Evolutionary conservation across 768 basidiomycete species (phyloP), one percentile per base, ranked within the genome.

Genomic region (Fomitopsis serialis): DNA sequence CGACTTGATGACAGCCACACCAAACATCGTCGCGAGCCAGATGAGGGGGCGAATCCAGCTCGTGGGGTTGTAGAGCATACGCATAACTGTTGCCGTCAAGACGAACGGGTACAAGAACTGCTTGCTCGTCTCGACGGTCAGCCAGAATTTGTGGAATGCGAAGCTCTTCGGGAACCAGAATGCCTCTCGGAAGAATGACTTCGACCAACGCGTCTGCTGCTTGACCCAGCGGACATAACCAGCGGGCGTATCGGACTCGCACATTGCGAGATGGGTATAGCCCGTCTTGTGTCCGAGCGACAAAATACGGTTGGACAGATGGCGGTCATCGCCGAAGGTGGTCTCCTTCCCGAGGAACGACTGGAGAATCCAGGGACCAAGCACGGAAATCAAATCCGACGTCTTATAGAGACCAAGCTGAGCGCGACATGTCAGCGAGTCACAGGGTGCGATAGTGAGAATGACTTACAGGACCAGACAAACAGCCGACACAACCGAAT

Each of bases 181-280:
- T 24, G 57, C 57, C 48, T 63, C 61, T 19, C 61, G 59, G 55
- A 61, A 63, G 54, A 58, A 61, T 0, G 45, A 48, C 52, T 61
- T 60, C 10, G 61, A 63, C 61, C 61, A 63, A 21, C 61, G 54
- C 13, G 59, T 61, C 53, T 63, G 61, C 54, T 63, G 61, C 55
- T 63, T 63, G 51, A 63, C 54, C 61, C 61, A 63, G 27, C 61
- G 59, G 5, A 63, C 61, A 47, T 58, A 63, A 9, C 50, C 48
- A 19, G 57, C 49, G 5, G 61, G 61, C 8, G 61, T 55, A 21
- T 63, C 61, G 37, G 57, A 61, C 43, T 61, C 51, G 36, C 59
- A 60, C 47, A 51, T 50, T 9, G 59, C 57, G 19, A 51, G 55
- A 42, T 63, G 59, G 11, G 57, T 58, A 55, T 61, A 58, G 9